Base-by-base conservation (phyloP, 2,329 filamentous ascomycete genomes). In the Amesomyces nigricolor region DNA sequence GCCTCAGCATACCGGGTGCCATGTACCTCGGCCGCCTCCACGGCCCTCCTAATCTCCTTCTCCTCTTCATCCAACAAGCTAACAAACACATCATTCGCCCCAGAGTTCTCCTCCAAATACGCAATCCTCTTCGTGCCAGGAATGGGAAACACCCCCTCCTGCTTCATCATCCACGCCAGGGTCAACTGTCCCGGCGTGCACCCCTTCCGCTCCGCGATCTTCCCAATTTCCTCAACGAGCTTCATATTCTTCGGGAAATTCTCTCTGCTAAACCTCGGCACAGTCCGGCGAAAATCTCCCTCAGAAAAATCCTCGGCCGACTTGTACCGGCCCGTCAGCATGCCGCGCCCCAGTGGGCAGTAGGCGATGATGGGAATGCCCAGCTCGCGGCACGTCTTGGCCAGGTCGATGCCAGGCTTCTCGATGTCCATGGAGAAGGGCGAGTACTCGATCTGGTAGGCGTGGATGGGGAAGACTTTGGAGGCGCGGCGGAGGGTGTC, bases 111-210 rank as follows among this genome's bases (percentile, higher is more conserved):
- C n/a, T 70, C 72, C n/a, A 60, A 17, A n/a, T 56, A 55, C 17
- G 17, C 17, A 4, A 56, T 42, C 45, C 49, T 53, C 43, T 78
- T 74, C 9, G 58, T 60, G 1, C 78, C 79, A 1, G 79, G 79
- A 50, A 82, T 81, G 1, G 79, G 78, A 39, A 82, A 72, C 53
- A 87, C 78, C 76, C 79, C 9, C 75, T 73, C 47, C 56, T 79
- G 76, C 22, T 71, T 68, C 46, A 75, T 65, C 37, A 82, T 67
- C 81, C 81, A 86, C 2, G 77, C 78, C 29, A 86, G 64, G 1
- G 78, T 78, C 22, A 85, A 68, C 68, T 85, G 81, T 0, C 72
- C 70, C 1, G 73, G 59, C 0, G 78, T 79, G 54, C 71, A 74
- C 0, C 72, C 72, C 62, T 70, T 68, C 26, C 53, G 44, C 30